A percentile compares a stretch with the other conserved stretches of the same genome.
Conservation (phyloP, 768 basidiomycete genomes). For the Mycena crocata region DNA sequence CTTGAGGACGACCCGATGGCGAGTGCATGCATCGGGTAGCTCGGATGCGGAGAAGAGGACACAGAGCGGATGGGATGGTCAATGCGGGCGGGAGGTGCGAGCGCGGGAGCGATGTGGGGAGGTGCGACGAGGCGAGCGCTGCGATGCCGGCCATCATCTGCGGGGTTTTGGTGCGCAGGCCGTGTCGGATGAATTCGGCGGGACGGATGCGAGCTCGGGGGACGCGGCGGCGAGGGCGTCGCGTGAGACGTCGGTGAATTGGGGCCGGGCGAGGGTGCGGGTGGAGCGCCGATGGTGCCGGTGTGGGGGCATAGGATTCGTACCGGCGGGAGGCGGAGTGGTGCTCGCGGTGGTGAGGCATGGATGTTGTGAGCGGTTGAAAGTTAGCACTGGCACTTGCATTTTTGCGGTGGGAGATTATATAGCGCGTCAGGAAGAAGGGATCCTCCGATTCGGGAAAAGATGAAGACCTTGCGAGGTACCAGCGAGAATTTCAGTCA, state of each 20-base stretch:
- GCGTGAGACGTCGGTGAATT: conserved; percentile 56
- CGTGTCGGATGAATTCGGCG: conserved; percentile 64
- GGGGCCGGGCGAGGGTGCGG: conserved; percentile 67
- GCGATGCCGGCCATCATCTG: conserved; percentile 38
- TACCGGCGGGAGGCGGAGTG: too few relatives aligned
- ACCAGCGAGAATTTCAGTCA: too few relatives aligned
- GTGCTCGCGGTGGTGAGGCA: too few relatives aligned
- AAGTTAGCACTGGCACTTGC: too few relatives aligned
- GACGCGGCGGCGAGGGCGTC: conserved; percentile 63
- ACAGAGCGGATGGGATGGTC: conserved; percentile 33
- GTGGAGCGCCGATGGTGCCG: too few relatives aligned
- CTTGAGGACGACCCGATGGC: conserved; percentile 52
- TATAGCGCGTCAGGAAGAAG: too few relatives aligned
- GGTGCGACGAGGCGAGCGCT: conserved; percentile 47
- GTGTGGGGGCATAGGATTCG: too few relatives aligned
- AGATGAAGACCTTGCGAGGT: too few relatives aligned
- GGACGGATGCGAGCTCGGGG: conserved; percentile 59
- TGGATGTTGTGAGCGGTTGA: too few relatives aligned
- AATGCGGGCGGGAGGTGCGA: conserved; percentile 44
- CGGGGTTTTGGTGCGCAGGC: conserved; percentile 43
- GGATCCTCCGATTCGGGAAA: too few relatives aligned
- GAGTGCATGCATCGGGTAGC: conserved; percentile 58
- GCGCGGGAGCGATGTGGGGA: conserved; percentile 44
- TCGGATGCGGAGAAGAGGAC: conserved; percentile 33
- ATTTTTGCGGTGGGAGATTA: too few relatives aligned